These are phyloP conservation scores for Rhododendron kiyosumense DNA, from an alignment of 148 eudicot species.

Conservation along the genomic window DNA sequence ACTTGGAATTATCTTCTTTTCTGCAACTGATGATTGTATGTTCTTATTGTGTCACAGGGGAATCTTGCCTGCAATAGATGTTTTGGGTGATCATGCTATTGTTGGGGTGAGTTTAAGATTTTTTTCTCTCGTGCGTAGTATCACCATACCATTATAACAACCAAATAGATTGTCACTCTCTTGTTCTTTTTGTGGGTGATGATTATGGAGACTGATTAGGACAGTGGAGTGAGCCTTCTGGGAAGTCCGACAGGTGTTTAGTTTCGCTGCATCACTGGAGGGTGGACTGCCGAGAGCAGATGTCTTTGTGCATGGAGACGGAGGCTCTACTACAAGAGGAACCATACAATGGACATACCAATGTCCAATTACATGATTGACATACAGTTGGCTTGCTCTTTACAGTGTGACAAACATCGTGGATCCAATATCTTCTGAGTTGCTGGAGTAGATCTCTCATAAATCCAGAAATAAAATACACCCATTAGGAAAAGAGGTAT, in stretches of 20 bases:
- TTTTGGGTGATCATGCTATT: slow-evolving; percentile 34
- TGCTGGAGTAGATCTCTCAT: not conserved
- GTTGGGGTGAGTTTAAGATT: slow-evolving; percentile 57
- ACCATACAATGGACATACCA: not conserved
- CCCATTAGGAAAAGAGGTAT: not conserved
- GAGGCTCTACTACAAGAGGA: not conserved
- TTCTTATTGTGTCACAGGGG: slow-evolving; percentile 49
- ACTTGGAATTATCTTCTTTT: not conserved
- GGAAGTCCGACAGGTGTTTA: not conserved
- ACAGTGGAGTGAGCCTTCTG: not conserved
- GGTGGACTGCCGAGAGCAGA: not conserved
- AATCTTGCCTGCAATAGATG: slow-evolving; percentile 69
- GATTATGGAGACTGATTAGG: not conserved
- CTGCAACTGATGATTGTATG: not conserved
- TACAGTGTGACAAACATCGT: not conserved
- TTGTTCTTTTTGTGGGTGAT: not conserved
- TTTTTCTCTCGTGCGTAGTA: not conserved
- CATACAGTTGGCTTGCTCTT: not conserved
- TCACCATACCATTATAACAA: not conserved
- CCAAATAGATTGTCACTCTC: not conserved
- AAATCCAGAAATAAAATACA: not conserved
- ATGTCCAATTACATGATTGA: not conserved
- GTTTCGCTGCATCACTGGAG: not conserved
- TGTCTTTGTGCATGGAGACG: not conserved
- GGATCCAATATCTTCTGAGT: not conserved